Percentiles rank a stretch among this genome's conserved stretches.
Evolutionary conservation across 164 flowering plant genomes (phyloP).

Genomic region (Stephania japonica): DNA sequence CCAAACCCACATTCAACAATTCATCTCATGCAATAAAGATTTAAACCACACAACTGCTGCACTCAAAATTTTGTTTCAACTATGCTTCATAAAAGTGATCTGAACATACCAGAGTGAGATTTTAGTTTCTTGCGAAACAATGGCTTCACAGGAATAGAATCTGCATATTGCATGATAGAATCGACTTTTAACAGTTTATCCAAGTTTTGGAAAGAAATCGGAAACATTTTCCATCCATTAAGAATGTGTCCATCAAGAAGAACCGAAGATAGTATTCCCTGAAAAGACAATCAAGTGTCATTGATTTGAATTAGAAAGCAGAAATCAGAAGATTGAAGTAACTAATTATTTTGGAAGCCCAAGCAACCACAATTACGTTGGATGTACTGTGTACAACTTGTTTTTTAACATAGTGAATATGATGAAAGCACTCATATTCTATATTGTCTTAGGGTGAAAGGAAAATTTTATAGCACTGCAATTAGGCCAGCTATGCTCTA

Average conservation of each 20-base stretch:
- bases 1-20: neutral
- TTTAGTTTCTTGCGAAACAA: constrained; percentile 14
- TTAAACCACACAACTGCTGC: neutral
- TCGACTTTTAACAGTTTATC: constrained; percentile 32
- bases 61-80: neutral
- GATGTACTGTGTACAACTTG: neutral
- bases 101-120: constrained; percentile 29
- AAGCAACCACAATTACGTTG: neutral
- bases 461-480: too few relatives aligned
- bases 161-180: constrained; percentile 28
- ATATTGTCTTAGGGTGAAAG: too few relatives aligned
- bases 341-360: neutral
- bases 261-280: constrained; percentile 88
- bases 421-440: too few relatives aligned
- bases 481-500: too few relatives aligned
- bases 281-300: constrained; percentile 17
- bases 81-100: neutral
- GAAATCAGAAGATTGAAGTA: neutral
- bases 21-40: neutral
- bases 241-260: constrained; percentile 44
- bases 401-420: too few relatives aligned
- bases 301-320: neutral
- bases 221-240: constrained; percentile 65
- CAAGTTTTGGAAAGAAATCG: constrained; percentile 50
- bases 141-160: constrained; percentile 13